Evolutionary conservation across 805 yeast species (phyloP).

Genomic region (Myxozyma melibiosi): DNA sequence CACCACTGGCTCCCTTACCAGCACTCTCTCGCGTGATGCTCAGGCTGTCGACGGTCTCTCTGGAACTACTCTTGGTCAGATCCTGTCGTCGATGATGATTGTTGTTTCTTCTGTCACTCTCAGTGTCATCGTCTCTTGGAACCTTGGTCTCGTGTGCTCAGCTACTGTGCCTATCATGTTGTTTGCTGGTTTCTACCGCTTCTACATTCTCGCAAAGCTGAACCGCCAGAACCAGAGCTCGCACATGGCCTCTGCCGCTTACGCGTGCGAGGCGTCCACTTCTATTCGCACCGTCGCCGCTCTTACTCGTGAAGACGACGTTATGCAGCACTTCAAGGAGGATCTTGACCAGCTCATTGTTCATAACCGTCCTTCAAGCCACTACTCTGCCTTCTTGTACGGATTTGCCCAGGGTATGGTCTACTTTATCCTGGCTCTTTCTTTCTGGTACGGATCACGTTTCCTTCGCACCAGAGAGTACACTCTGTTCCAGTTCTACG

Average conservation of each 20-base stretch:
- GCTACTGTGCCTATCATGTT: conserved; percentile 44
- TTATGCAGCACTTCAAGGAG: conserved; percentile 39
- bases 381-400: conserved; percentile 42
- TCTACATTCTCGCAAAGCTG: conserved; percentile 42
- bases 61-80: conserved; percentile 41
- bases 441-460: conserved; percentile 50
- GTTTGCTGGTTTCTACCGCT: conserved; percentile 47
- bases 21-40: conserved; percentile 39
- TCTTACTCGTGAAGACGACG: conserved; percentile 47
- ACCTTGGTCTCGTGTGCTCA: conserved; percentile 48
- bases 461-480: conserved; percentile 41
- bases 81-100: conserved; percentile 42
- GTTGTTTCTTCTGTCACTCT: conserved; percentile 46
- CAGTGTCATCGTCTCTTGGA: conserved; percentile 47
- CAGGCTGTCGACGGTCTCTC: conserved; percentile 39
- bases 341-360: conserved; percentile 15
- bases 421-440: conserved; percentile 48
- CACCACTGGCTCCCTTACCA: conserved; percentile 37
- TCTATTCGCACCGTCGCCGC: conserved; percentile 49
- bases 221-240: conserved; percentile 45
- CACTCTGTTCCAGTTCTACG: conserved; percentile 44
- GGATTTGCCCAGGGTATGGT: conserved; percentile 47
- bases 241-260: conserved; percentile 46
- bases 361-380: conserved; percentile 21
- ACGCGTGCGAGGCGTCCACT: conserved; percentile 47